Percentiles rank a stretch among this genome's conserved stretches.
Conservation (phyloP, 495 filamentous ascomycete species). For the Aspergillus sclerotiicarbonarius region DNA sequence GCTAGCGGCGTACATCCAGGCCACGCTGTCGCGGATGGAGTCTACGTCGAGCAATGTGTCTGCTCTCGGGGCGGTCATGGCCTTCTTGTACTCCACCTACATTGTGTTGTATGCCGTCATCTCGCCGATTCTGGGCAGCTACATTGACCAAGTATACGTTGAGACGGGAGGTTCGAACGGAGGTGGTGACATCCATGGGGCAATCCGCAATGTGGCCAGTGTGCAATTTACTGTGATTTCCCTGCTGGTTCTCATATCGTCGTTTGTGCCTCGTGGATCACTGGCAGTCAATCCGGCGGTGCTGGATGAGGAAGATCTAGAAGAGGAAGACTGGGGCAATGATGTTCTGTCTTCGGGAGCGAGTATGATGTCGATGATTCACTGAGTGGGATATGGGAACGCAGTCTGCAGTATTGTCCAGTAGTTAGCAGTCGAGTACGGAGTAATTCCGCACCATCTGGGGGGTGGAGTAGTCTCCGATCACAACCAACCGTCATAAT, state of each 20-base stretch:
- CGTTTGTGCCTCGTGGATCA: conserved; percentile 35
- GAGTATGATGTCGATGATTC: neutral
- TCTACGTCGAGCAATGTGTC: conserved; percentile 38
- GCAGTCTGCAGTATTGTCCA: too few relatives aligned
- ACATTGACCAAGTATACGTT: conserved; percentile 37
- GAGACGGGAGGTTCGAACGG: conserved; percentile 20
- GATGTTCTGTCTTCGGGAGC: conserved; percentile 14
- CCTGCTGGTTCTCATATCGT: conserved; percentile 31
- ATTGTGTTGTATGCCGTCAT: conserved; percentile 42
- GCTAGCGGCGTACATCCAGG: conserved; percentile 45
- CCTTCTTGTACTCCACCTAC: conserved; percentile 46
- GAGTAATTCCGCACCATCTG: too few relatives aligned
- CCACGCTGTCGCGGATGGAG: conserved; percentile 35
- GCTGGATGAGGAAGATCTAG: conserved; percentile 31
- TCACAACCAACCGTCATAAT: too few relatives aligned
- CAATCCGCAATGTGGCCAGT: conserved; percentile 31
- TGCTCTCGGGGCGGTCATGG: conserved; percentile 46
- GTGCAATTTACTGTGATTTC: conserved; percentile 41
- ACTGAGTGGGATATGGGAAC: neutral
- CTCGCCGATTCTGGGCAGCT: conserved; percentile 38
- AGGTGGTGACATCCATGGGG: conserved; percentile 22
- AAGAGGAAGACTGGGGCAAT: conserved; percentile 16
- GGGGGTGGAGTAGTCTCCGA: too few relatives aligned
- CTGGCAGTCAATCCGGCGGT: conserved; percentile 37
- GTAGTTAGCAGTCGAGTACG: too few relatives aligned